These are phyloP conservation scores for Casaregolazyma suthepensis DNA, from an alignment of 1,139 yeast genomes.

Conservation along the genomic window DNA sequence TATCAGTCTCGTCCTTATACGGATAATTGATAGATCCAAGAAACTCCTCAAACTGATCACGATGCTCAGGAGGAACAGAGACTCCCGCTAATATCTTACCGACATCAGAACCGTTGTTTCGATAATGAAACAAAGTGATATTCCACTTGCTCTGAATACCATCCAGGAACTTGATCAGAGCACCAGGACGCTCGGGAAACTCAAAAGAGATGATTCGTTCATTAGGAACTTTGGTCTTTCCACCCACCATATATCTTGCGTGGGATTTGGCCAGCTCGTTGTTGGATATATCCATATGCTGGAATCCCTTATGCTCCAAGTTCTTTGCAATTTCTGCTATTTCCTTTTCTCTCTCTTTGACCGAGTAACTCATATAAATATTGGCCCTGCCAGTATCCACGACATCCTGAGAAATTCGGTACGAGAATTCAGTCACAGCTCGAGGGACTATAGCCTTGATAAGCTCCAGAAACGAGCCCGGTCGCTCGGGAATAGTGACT, in stretches of 20 bases:
- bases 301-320: slow-evolving; percentile 35
- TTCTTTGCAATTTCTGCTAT: slow-evolving; percentile 41
- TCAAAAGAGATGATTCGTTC: slow-evolving; percentile 82
- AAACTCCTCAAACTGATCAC: slow-evolving; percentile 58
- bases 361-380: slow-evolving; percentile 83
- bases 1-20: slow-evolving; percentile 75
- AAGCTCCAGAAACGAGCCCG: slow-evolving; percentile 79
- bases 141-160: slow-evolving; percentile 79
- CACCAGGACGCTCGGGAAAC: slow-evolving; percentile 97
- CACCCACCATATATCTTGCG: slow-evolving; percentile 94
- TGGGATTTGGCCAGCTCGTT: slow-evolving; percentile 95
- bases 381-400: slow-evolving; percentile 46
- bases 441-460: slow-evolving; percentile 78
- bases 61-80: slow-evolving; percentile 69
- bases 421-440: slow-evolving; percentile 87
- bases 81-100: slow-evolving; percentile 90
- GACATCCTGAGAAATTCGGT: slow-evolving; percentile 51
- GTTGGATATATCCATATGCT: slow-evolving; percentile 76
- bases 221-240: slow-evolving; percentile 58
- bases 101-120: slow-evolving; percentile 94
- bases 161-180: slow-evolving; percentile 70
- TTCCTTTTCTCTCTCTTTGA: slow-evolving; percentile 61
- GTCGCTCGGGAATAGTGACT: slow-evolving; percentile 83
- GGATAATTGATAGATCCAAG: slow-evolving; percentile 69
- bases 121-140: slow-evolving; percentile 86